Conservation (phyloP, 1,139 yeast genomes). For the Suhomyces ambrosiae region DNA sequence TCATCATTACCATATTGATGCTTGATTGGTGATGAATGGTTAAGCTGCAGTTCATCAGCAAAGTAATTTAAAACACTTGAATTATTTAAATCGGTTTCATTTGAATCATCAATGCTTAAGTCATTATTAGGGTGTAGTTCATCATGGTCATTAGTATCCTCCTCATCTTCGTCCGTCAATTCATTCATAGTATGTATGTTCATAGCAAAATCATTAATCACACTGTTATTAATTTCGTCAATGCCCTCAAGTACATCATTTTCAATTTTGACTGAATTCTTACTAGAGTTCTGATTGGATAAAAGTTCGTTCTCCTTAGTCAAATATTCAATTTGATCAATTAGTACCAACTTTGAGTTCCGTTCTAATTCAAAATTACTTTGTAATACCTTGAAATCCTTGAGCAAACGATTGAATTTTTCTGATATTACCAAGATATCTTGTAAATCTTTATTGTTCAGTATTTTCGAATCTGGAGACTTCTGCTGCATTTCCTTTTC, state of each 20-base stretch:
- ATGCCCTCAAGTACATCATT: conserved; percentile 13
- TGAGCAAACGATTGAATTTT: conserved; percentile 36
- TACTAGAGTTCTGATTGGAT: conserved; percentile 16
- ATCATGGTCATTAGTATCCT: conserved; percentile 10
- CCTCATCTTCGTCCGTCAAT: conserved; percentile 27
- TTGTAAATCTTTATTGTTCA: conserved; percentile 13
- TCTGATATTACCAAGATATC: conserved; percentile 20
- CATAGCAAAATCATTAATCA: conserved; percentile 21
- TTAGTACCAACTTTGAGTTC: conserved; percentile 52
- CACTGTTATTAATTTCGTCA: conserved; percentile 16
- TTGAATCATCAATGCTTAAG: conserved; percentile 16
- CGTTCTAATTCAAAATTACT: conserved; percentile 50
- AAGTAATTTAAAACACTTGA: conserved; percentile 24
- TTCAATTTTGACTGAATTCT: conserved; percentile 14
- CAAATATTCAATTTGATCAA: conserved; percentile 56
- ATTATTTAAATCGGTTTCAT: conserved; percentile 16
- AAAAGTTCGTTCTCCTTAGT: conserved; percentile 42
- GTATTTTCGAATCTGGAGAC: neutral
- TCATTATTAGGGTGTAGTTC: conserved; percentile 14
- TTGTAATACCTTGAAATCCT: conserved; percentile 41
- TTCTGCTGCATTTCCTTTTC: conserved; percentile 10
- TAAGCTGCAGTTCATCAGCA: conserved; percentile 24
- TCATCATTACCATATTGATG: conserved; percentile 16
- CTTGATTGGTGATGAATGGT: conserved; percentile 33
- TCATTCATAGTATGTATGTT: conserved; percentile 28